Conservation (phyloP, 305 asterid genomes). For the Fraxinus ornus region DNA sequence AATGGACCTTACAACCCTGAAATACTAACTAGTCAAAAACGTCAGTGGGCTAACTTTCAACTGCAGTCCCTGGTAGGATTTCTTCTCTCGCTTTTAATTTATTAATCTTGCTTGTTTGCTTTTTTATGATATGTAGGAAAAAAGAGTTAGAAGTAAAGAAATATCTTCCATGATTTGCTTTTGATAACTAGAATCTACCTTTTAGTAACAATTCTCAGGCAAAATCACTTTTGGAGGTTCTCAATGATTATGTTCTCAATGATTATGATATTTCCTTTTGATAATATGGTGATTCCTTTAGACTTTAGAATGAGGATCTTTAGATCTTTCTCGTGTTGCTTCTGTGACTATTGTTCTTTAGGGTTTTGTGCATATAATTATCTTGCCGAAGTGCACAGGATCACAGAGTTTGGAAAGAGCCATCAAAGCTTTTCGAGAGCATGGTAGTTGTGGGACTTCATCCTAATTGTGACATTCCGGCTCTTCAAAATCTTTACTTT, state of each 20-base stretch:
- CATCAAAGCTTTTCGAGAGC: constrained; percentile 86
- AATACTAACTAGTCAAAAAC: constrained; percentile 91
- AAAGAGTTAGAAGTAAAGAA: not conserved
- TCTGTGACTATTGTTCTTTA: constrained; percentile 8
- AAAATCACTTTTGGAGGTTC: not conserved
- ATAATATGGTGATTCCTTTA: not conserved
- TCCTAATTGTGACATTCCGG: constrained; percentile 81
- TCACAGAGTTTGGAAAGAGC: constrained; percentile 91
- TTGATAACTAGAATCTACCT: not conserved
- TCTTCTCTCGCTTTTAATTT: constrained; percentile 20
- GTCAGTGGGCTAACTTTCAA: constrained; percentile 99
- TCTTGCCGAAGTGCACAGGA: constrained; percentile 60
- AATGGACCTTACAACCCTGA: constrained; percentile 89
- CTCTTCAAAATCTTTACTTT: constrained; percentile 85
- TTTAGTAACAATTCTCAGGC: not conserved
- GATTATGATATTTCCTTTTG: not conserved
- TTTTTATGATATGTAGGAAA: not conserved
- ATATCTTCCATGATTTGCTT: not conserved
- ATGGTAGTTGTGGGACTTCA: constrained; percentile 98
- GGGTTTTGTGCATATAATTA: constrained; percentile 36
- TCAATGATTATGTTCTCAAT: not conserved
- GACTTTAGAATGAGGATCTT: not conserved
- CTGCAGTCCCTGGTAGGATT: constrained; percentile 79
- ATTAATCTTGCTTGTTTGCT: not conserved
- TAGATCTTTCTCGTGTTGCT: not conserved